A percentile compares a stretch with the other conserved stretches of the same genome.
phyloP scores from a whole-genome alignment of 345 rosid species.

The Cardamine resedifolia region DNA sequence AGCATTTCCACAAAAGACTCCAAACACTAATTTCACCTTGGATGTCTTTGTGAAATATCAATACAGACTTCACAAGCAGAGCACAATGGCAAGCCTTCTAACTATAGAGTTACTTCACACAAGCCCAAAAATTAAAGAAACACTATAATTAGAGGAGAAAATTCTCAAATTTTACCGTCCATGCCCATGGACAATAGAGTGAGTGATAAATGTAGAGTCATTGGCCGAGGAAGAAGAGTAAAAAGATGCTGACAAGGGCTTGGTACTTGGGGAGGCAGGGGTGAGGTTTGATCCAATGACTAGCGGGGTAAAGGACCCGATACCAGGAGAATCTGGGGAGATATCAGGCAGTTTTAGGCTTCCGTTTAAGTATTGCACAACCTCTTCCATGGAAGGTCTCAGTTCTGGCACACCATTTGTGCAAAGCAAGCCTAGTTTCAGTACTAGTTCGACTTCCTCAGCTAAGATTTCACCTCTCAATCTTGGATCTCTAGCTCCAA shows the following conservation, averaged over 20 bases:
- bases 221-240: slow-evolving; percentile 27
- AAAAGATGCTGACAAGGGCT: slow-evolving; percentile 4
- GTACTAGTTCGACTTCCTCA: slow-evolving; percentile 46
- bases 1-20: slow-evolving; percentile 10
- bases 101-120: slow-evolving; percentile 13
- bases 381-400: slow-evolving; percentile 42
- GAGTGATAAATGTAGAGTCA: slow-evolving; percentile 27
- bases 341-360: slow-evolving; percentile 29
- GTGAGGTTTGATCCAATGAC: not conserved
- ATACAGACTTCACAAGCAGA: slow-evolving; percentile 3
- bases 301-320: slow-evolving; percentile 13
- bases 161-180: slow-evolving; percentile 19
- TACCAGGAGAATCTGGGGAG: slow-evolving; percentile 27
- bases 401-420: slow-evolving; percentile 27
- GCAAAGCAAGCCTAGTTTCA: slow-evolving; percentile 48
- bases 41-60: slow-evolving; percentile 8
- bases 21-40: not conserved
- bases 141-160: not conserved
- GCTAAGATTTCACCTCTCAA: slow-evolving; percentile 36
- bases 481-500: slow-evolving; percentile 42
- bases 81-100: slow-evolving; percentile 7
- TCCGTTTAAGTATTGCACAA: slow-evolving; percentile 14
- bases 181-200: slow-evolving; percentile 30
- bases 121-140: not conserved
- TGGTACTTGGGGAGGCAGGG: slow-evolving; percentile 1